These are phyloP conservation scores for Gomphus bonarii DNA, from an alignment of 1,284 basidiomycete genomes.

Conservation along the genomic window DNA sequence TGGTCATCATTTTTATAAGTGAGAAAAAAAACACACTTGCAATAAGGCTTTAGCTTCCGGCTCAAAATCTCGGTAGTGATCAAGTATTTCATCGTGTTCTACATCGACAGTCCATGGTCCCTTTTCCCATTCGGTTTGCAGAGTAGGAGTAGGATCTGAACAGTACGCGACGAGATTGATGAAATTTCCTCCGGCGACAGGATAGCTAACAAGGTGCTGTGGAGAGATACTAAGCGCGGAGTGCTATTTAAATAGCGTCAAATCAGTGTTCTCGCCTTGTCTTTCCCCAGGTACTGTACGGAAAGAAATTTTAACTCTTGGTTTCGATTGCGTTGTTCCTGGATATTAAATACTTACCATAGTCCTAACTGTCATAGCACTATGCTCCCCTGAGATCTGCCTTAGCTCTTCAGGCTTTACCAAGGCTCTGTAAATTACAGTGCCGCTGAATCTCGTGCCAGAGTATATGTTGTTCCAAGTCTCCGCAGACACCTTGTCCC, in stretches of 20 bases:
- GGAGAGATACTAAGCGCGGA: too few relatives aligned
- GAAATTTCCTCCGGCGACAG: conserved; percentile 29
- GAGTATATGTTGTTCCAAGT: conserved; percentile 15
- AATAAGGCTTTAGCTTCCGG: conserved; percentile 28
- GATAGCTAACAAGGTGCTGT: conserved; percentile 28
- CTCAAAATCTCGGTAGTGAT: conserved; percentile 32
- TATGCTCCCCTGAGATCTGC: neutral
- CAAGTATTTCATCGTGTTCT: conserved; percentile 21
- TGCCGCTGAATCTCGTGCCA: conserved; percentile 24
- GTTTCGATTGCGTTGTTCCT: neutral
- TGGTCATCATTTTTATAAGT: neutral
- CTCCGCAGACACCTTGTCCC: conserved; percentile 11
- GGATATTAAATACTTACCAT: conserved; percentile 25
- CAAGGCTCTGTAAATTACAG: conserved; percentile 23
- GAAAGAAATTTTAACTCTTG: neutral
- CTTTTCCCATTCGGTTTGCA: conserved; percentile 25
- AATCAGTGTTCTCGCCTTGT: too few relatives aligned
- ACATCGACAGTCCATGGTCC: conserved; percentile 27
- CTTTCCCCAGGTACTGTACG: conserved; percentile 29
- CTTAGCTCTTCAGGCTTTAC: conserved; percentile 19
- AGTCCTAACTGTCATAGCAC: conserved; percentile 8
- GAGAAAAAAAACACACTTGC: conserved; percentile 24
- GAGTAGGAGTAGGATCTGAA: conserved; percentile 18
- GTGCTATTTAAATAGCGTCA: too few relatives aligned
- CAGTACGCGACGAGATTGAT: conserved; percentile 33